A percentile compares a stretch with the other conserved stretches of the same genome.
These are phyloP conservation scores for Medicago lupulina DNA, from an alignment of 306 rosid species.

Conservation along the genomic window DNA sequence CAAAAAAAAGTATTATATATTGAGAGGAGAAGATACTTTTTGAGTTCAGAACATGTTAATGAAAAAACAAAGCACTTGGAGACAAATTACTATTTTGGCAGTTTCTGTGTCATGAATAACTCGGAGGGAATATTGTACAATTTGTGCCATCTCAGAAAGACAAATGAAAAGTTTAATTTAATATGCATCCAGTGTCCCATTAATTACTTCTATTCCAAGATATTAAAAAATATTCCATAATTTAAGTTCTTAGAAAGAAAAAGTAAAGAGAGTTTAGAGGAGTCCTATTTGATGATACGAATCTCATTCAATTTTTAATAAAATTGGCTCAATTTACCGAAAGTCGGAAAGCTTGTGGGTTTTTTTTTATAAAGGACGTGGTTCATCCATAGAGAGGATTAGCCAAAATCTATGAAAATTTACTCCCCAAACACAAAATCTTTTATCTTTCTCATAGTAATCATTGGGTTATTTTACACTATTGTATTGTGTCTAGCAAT, in stretches of 20 bases:
- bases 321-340: neutral
- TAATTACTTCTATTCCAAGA: too few species aligned
- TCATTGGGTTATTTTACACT: conserved; percentile 37
- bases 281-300: conserved; percentile 7
- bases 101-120: conserved; percentile 51
- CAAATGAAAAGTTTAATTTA: conserved; percentile 37
- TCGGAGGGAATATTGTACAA: conserved; percentile 52
- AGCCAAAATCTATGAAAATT: conserved; percentile 26
- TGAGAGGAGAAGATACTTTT: conserved; percentile 45
- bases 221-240: too few species aligned
- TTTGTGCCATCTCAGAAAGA: conserved; percentile 46
- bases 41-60: conserved; percentile 49
- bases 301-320: too few species aligned
- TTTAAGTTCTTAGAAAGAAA: too few species aligned
- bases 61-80: conserved; percentile 43
- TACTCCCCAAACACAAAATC: conserved; percentile 14
- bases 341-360: conserved; percentile 38
- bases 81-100: conserved; percentile 54
- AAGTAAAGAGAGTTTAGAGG: neutral
- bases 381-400: conserved; percentile 39
- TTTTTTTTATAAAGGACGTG: conserved; percentile 26
- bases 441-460: conserved; percentile 26
- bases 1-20: too few species aligned
- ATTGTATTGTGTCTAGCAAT: conserved; percentile 22
- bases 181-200: too few species aligned